These are phyloP conservation scores for Lactarius hengduanensis DNA, from an alignment of 768 basidiomycete species.

Conservation along the genomic window DNA sequence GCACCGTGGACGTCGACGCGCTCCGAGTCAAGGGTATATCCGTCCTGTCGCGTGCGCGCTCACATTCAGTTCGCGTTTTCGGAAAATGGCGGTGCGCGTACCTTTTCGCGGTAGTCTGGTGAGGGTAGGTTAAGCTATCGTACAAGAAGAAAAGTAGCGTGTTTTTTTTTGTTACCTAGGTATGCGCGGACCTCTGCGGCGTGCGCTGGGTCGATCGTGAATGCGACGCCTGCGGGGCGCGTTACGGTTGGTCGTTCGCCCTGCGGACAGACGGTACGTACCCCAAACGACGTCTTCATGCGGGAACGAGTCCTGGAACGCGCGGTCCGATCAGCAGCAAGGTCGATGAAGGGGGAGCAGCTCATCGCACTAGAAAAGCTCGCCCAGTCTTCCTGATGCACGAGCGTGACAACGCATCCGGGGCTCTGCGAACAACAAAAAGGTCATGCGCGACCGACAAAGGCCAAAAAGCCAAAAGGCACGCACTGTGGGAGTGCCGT, in stretches of 20 bases:
- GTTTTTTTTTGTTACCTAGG: slow-evolving; percentile 52
- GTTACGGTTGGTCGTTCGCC: no score
- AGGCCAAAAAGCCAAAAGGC: no score
- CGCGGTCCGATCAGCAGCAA: background rate
- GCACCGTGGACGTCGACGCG: slow-evolving; percentile 64
- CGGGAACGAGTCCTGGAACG: slow-evolving; percentile 59
- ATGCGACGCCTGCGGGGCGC: slow-evolving; percentile 62
- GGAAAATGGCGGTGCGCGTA: slow-evolving; percentile 28
- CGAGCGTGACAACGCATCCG: slow-evolving; percentile 86
- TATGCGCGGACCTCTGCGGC: slow-evolving; percentile 79
- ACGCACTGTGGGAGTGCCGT: slow-evolving; percentile 79
- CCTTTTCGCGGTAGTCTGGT: slow-evolving; percentile 82
- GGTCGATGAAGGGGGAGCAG: slow-evolving; percentile 10
- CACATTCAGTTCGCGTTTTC: background rate
- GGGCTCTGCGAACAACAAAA: slow-evolving; percentile 52
- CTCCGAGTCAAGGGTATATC: slow-evolving; percentile 72
- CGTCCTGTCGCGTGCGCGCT: slow-evolving; percentile 53
- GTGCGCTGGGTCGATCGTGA: slow-evolving; percentile 78
- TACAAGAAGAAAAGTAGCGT: background rate
- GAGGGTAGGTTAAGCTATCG: no score
- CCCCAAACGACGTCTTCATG: slow-evolving; percentile 87
- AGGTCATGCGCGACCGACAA: background rate
- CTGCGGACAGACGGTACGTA: slow-evolving; percentile 31
- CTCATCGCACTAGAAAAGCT: slow-evolving; percentile 64
- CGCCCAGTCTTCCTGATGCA: slow-evolving; percentile 89